Evolutionary conservation across 148 eudicot species (phyloP), one percentile per base, ranked within the genome.

Genomic region (Selenicereus undatus): DNA sequence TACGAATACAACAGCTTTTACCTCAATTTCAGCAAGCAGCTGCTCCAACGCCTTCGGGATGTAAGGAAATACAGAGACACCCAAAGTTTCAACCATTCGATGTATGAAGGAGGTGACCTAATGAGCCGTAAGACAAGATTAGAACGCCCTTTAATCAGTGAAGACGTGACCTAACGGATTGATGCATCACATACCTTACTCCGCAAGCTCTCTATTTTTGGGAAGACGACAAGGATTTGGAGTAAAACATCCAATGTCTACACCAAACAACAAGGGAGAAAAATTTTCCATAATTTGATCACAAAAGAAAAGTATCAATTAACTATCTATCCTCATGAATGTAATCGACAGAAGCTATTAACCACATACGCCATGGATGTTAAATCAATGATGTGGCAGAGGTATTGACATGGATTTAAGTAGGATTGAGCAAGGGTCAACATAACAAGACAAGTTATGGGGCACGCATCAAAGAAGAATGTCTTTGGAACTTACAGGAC

Each of bases 51-150:
- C 95, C 87, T 89, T 92, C 0, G 98, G 98, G 78, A 96, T 88
- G 84, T 89, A 90, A 13, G 99, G 95, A 84, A 96, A 89, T 80
- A 96, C 91, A n/a, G 93, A 88, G 80, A 90, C 79, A 29, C 99
- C 99, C 87, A 96, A 83, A 35, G 91, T 94, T 74, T 96, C 98
- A 84, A 96, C 94, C 98, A 96, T 96, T 51, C 99, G 94, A 42
- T 96, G 99, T 69, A 96, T 87, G 85, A 96, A 96, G 74, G 99
- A 94, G 35, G 94, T 90, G 77, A 96, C 97, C 99, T 95, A 69
- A 39, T 22, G 70, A 73, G 76, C 18, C 76, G 66, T 17, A 76
- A 64, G 70, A 21, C 20, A 81, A 74, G 71, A 80, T 81, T 75
- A 83, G 81, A 32, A 50, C 5, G 79, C 75, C 12, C 43, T 85